Conservation (phyloP, 2,329 filamentous ascomycete genomes). For the Diplodia sapinea region DNA sequence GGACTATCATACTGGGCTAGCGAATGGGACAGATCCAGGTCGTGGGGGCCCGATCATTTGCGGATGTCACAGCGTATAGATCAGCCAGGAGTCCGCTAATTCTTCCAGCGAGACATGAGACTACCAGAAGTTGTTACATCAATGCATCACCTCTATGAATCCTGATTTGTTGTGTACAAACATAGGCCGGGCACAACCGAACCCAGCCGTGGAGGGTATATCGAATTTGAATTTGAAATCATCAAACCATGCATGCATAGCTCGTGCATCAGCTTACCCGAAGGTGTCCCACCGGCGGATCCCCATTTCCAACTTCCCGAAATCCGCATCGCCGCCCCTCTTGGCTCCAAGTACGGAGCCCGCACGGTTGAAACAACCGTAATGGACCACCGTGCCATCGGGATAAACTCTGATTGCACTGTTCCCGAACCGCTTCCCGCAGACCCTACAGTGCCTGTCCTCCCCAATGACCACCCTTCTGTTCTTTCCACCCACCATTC, state of each 20-base stretch:
- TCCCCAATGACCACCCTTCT: slow-evolving; percentile 81
- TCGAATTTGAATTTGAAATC: not conserved
- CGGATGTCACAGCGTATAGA: no score
- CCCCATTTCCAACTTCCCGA: slow-evolving; percentile 11
- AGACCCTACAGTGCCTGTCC: slow-evolving; percentile 88
- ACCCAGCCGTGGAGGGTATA: slow-evolving; percentile 6
- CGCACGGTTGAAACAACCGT: slow-evolving; percentile 49
- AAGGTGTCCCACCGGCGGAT: slow-evolving; percentile 22
- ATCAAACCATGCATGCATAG: slow-evolving; percentile 1
- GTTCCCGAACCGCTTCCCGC: slow-evolving; percentile 88
- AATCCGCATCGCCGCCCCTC: not conserved
- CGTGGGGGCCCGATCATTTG: no score
- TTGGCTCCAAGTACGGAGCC: not conserved
- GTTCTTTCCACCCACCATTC: slow-evolving; percentile 62
- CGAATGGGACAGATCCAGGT: no score
- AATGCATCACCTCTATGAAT: not conserved
- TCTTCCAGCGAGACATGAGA: no score
- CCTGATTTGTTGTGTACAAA: not conserved
- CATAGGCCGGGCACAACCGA: not conserved
- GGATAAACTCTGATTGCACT: slow-evolving; percentile 91
- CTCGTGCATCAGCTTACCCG: not conserved
- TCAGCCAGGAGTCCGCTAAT: no score
- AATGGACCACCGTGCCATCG: slow-evolving; percentile 62
- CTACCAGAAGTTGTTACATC: not conserved
- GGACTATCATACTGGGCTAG: no score